Percentiles rank a stretch among this genome's conserved stretches.
These are phyloP conservation scores for Saccharomycopsis vini DNA, from an alignment of 805 yeast genomes.

Conservation along the genomic window DNA sequence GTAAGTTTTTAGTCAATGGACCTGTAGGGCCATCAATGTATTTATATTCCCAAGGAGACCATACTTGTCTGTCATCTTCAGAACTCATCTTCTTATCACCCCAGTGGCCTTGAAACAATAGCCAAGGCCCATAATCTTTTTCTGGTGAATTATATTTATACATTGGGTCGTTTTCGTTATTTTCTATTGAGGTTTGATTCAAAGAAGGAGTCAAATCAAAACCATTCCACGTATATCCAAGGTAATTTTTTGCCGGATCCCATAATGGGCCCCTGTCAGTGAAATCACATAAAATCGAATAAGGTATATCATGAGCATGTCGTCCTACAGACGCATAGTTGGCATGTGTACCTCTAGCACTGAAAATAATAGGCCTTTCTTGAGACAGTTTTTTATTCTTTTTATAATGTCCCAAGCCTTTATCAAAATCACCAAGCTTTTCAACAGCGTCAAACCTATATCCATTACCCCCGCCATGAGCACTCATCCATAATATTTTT, in stretches of 20 bases:
- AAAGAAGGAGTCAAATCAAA: constrained; percentile 33
- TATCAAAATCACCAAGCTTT: constrained; percentile 35
- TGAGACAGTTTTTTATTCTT: background rate
- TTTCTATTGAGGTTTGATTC: constrained; percentile 22
- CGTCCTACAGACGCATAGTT: constrained; percentile 95
- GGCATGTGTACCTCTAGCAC: constrained; percentile 96
- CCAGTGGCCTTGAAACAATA: constrained; percentile 78
- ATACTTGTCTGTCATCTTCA: constrained; percentile 69
- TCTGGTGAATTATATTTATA: constrained; percentile 44
- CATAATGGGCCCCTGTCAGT: constrained; percentile 93
- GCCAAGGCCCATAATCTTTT: constrained; percentile 58
- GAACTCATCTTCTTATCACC: constrained; percentile 69
- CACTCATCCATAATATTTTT: constrained; percentile 87
- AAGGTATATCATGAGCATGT: constrained; percentile 92
- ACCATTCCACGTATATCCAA: constrained; percentile 78
- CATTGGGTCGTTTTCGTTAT: constrained; percentile 36
- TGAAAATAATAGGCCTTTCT: constrained; percentile 66
- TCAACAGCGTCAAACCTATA: constrained; percentile 72
- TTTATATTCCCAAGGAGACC: constrained; percentile 84
- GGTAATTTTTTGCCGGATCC: constrained; percentile 80
- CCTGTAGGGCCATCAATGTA: constrained; percentile 93
- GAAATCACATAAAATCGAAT: constrained; percentile 81
- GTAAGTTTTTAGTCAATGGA: constrained; percentile 70
- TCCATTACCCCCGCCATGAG: constrained; percentile 96
- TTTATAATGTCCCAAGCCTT: constrained; percentile 1